Evolutionary conservation across 257 asterid genomes (phyloP), one percentile per base, ranked within the genome.

Genomic region (Ajuga chamaepitys): DNA sequence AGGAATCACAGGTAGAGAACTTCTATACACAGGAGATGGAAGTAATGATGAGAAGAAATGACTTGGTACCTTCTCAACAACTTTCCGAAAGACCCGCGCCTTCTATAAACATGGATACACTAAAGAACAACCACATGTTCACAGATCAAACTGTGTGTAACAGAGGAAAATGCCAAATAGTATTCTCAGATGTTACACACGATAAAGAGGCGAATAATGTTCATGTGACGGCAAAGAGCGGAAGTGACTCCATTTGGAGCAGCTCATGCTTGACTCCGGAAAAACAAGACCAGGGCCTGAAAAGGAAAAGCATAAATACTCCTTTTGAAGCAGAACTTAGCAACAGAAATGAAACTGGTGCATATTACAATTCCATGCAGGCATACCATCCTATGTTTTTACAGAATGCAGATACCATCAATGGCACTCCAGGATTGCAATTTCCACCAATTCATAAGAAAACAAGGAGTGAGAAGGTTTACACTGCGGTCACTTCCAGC

Each of bases 181-280:
- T 83, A 58, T 84, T 82, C 85, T 88, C 95, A 3, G 86, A 88
- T 48, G 77, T 57, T 51, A 84, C 93, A 54, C 90, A 77, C 21
- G 95, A 86, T 58, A 82, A 88, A 82, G 92, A 79, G 78, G 82
- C 60, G 13, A 78, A 62, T n/a, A n/a, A n/a, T n/a, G n/a, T n/a
- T n/a, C n/a, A n/a, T n/a, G n/a, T n/a, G 57, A 63, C 72, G 46
- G 64, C 71, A 45, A 78, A 66, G 69, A 77, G 75, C 56, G 73
- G 64, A 7, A 74, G 71, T 62, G 48, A 47, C 53, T 80, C 84
- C 68, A 71, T 65, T 51, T 55, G 76, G 78, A 75, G 82, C 79
- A 79, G 74, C 47, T 26, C 72, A 32, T 77, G 56, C 73, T 75
- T 77, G 64, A 73, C 66, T 41, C 74, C 74, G 46, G 91, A 76